phyloP scores from a whole-genome alignment of 1,139 yeast genomes.

The Kodamaea alishanica region DNA sequence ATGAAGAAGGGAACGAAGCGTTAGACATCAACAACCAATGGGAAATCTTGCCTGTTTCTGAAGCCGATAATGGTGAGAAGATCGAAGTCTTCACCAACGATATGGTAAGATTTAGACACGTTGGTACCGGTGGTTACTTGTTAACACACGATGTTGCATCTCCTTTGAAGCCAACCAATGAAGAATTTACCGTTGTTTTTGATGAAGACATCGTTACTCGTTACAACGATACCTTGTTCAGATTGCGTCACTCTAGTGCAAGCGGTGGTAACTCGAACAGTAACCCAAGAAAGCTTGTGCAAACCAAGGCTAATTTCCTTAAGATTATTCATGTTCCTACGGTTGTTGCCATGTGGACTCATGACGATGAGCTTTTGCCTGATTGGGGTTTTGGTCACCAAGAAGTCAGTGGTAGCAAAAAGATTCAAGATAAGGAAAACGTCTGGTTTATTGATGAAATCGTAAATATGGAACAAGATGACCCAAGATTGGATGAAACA shows the following conservation, averaged over 20 bases:
- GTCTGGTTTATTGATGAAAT: conserved; percentile 79
- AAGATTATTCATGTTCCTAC: conserved; percentile 80
- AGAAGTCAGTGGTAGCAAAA: conserved; percentile 94
- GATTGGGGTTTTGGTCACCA: conserved; percentile 93
- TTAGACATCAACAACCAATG: conserved; percentile 73
- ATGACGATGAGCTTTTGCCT: conserved; percentile 73
- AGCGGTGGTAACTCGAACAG: conserved; percentile 35
- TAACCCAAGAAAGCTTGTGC: conserved; percentile 47
- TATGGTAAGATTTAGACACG: conserved; percentile 74
- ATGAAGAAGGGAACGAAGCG: conserved; percentile 21
- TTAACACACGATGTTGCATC: conserved; percentile 97
- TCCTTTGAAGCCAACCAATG: conserved; percentile 20
- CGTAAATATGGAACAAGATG: conserved; percentile 50
- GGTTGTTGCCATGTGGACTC: conserved; percentile 94
- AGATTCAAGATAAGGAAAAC: conserved; percentile 61
- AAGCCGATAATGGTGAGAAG: conserved; percentile 30
- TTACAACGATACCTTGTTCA: conserved; percentile 76
- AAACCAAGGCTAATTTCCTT: conserved; percentile 67
- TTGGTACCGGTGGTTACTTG: conserved; percentile 72
- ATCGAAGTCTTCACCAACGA: conserved; percentile 51
- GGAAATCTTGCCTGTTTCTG: conserved; percentile 72
- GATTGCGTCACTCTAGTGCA: conserved; percentile 52
- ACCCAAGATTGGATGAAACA: conserved; percentile 55
- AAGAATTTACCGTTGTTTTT: conserved; percentile 42
- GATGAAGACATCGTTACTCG: conserved; percentile 47